Conservation (phyloP, 768 basidiomycete genomes). For the Pseudohyphozyma bogoriensis region DNA sequence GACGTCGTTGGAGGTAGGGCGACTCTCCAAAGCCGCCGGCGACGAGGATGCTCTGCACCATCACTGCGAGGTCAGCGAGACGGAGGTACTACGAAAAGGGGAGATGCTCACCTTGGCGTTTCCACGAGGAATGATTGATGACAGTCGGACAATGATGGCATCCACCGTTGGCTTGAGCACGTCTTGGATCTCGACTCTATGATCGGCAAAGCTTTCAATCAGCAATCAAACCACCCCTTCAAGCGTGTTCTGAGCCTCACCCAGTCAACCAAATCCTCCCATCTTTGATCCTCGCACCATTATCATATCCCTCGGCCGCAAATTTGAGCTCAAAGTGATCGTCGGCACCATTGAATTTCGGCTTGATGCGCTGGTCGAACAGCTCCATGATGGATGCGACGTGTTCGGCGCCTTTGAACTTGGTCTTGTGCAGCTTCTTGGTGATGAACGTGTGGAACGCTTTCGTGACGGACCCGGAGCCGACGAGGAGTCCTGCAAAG, state of each 20-base stretch:
- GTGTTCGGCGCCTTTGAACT: conserved; percentile 2
- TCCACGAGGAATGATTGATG: conserved; percentile 1
- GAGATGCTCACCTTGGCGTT: not conserved
- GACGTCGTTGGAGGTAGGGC: conserved; percentile 10
- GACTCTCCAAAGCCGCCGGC: conserved; percentile 22
- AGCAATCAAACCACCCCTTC: not conserved
- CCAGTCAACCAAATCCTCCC: conserved; percentile 5
- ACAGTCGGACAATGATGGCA: conserved; percentile 10
- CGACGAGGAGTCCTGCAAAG: conserved; percentile 10
- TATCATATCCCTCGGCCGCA: conserved; percentile 1
- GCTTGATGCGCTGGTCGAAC: conserved; percentile 4
- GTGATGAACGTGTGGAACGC: not conserved
- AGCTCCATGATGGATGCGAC: not conserved
- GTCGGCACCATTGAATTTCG: not conserved
- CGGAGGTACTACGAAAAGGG: no score
- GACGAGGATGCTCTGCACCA: conserved; percentile 12
- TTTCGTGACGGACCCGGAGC: not conserved
- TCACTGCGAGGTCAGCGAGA: not conserved
- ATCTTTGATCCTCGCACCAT: conserved; percentile 1
- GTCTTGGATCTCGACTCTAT: conserved; percentile 13
- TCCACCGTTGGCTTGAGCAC: conserved; percentile 1
- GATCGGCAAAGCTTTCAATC: no score
- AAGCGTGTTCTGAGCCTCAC: not conserved
- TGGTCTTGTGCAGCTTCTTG: not conserved
- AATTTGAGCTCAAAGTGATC: not conserved